Evolutionary conservation across 1,139 yeast genomes (phyloP), one percentile per base, ranked within the genome.

Genomic region (Yamadazyma epiphylla): DNA sequence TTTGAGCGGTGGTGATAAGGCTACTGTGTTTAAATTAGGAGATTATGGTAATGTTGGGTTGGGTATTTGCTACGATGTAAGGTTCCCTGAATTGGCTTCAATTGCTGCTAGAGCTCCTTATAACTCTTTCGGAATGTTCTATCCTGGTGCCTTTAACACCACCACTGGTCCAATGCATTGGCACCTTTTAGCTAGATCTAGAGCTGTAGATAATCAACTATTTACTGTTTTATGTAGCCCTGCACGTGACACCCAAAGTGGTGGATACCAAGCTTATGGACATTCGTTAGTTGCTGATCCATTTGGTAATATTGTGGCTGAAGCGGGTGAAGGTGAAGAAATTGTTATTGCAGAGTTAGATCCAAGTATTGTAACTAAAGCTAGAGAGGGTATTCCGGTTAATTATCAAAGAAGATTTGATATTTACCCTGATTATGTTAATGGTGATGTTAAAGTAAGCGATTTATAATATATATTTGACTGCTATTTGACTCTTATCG

Each of bases 111-210:
- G 96, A 42, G 55, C 64, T 22, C 74, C 78, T n/a, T 43, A 58
- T 36, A 77, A 77, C 35, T 80, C 95, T 0, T 87, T 87, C 59
- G 94, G 94, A 22, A 82, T 88, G 91, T 69, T 87, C 31, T 88
- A 87, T 45, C 97, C 97, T 0, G 95, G 96, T 31, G 97, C 97
- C 0, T 89, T 89, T 65, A 89, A 89, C 64, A 85, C 95, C 14
- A 86, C 91, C 19, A 89, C 97, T 0, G 97, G 97, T 0, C 97
- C 97, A 1, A 64, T 86, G 50, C 96, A 87, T 55, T 89, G 97
- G 97, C 83, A 81, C 43, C 66, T 88, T 42, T 70, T 89, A 37
- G 96, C 94, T 1, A 70, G 89, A 37, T 72, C 94, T 1, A 69
- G 97, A 40, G 94, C 96, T 4, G 82, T 89, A 8, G 97, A 89